Evolutionary conservation across 2,329 filamentous ascomycete genomes (phyloP).

Genomic region (Aspergillus novoparasiticus): DNA sequence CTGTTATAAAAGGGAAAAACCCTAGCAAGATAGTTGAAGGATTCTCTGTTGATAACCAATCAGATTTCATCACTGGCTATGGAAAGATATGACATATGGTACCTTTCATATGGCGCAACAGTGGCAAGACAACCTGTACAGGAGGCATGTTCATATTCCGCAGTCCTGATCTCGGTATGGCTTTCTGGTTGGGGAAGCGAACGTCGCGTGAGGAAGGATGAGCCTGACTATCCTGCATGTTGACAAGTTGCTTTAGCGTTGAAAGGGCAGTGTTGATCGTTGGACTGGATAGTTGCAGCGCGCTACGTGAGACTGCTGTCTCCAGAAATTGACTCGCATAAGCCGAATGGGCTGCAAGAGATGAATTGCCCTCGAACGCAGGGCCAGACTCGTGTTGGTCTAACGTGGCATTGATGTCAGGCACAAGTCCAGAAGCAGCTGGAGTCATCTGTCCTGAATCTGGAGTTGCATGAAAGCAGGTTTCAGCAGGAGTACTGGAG

Average conservation of each 20-base stretch:
- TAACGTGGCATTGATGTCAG: conserved; percentile 26
- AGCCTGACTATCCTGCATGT: conserved; percentile 36
- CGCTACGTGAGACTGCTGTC: conserved; percentile 41
- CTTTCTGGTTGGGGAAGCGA: conserved; percentile 31
- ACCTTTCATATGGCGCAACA: conserved; percentile 41
- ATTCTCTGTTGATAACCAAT: conserved; percentile 21
- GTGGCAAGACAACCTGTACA: conserved; percentile 32
- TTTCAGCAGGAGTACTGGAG: conserved; percentile 7
- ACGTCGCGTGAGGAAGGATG: conserved; percentile 26
- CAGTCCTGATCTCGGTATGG: conserved; percentile 29
- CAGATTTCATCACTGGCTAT: neutral
- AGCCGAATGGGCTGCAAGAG: conserved; percentile 51
- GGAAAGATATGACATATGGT: neutral
- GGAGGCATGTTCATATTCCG: conserved; percentile 41
- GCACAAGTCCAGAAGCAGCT: conserved; percentile 14
- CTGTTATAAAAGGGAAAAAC: conserved; percentile 37
- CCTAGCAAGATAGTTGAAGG: conserved; percentile 26
- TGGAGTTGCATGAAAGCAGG: conserved; percentile 16
- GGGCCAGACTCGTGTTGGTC: conserved; percentile 31
- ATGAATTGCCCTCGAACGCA: conserved; percentile 54
- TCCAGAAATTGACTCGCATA: conserved; percentile 49
- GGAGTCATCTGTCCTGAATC: conserved; percentile 15
- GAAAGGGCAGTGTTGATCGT: conserved; percentile 43
- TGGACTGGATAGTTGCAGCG: conserved; percentile 38
- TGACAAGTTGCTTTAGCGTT: conserved; percentile 42